A percentile compares a stretch with the other conserved stretches of the same genome.
Conservation (phyloP, 2,329 filamentous ascomycete genomes). For the Boeremia lycopersici region DNA sequence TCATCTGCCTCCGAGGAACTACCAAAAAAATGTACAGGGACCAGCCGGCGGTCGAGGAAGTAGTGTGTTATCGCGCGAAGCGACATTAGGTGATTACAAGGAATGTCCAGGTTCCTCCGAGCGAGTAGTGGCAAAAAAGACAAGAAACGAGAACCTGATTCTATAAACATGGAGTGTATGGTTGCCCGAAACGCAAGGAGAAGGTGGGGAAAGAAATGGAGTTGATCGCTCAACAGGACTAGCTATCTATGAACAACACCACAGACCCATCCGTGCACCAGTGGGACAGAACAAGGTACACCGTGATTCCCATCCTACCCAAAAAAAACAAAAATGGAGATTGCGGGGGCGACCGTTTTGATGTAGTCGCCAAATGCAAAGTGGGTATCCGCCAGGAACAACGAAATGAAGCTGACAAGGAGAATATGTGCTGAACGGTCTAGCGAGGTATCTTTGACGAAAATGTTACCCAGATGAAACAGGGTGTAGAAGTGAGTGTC, state of each 20-base stretch:
- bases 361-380: constrained; percentile 44
- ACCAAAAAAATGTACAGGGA: constrained; percentile 12
- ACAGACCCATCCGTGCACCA: constrained; percentile 7
- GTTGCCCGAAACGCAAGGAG: constrained; percentile 19
- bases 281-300: constrained; percentile 12
- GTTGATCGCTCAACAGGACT: constrained; percentile 24
- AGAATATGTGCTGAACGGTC: constrained; percentile 30
- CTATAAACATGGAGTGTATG: constrained; percentile 9
- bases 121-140: constrained; percentile 8
- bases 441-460: constrained; percentile 42
- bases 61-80: constrained; percentile 7
- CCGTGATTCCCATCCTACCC: constrained; percentile 18
- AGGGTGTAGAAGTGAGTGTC: constrained; percentile 22
- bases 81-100: constrained; percentile 19
- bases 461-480: constrained; percentile 27
- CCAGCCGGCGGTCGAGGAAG: constrained; percentile 9
- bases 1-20: constrained; percentile 1
- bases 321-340: constrained; percentile 26
- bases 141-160: constrained; percentile 5
- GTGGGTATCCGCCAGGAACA: constrained; percentile 42
- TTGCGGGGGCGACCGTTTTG: constrained; percentile 14
- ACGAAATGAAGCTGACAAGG: constrained; percentile 33
- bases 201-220: constrained; percentile 14
- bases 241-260: constrained; percentile 19
- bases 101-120: constrained; percentile 12